Evolutionary conservation across 148 eudicot genomes (phyloP).

Genomic region (Silene uniflora): DNA sequence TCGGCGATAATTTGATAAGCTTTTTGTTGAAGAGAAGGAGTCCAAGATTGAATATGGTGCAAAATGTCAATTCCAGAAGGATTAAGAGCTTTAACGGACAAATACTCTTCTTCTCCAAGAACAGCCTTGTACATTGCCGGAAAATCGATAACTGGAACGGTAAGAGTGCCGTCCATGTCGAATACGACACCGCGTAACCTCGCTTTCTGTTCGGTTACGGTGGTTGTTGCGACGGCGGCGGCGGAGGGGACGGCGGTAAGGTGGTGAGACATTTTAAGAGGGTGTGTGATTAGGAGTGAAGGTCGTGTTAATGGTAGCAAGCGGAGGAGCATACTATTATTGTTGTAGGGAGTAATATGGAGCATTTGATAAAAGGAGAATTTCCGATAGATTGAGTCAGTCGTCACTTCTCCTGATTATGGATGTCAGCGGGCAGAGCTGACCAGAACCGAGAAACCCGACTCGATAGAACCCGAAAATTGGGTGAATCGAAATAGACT

Average conservation of each 20-base stretch:
- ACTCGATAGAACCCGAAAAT: too few species aligned
- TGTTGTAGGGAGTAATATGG: too few species aligned
- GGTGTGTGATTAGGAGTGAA: neutral
- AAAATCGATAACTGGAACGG: constrained; percentile 85
- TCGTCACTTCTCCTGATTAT: too few species aligned
- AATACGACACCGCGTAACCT: constrained; percentile 74
- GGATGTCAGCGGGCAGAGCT: too few species aligned
- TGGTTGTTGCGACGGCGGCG: neutral
- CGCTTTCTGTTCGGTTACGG: constrained; percentile 20
- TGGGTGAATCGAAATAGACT: too few species aligned
- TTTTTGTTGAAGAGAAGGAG: constrained; percentile 39
- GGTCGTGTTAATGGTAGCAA: constrained; percentile 13
- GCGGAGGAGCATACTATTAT: neutral
- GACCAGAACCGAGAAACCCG: too few species aligned
- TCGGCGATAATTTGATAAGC: constrained; percentile 73
- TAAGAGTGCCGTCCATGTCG: constrained; percentile 98
- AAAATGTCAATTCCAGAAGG: constrained; percentile 82
- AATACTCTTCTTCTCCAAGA: constrained; percentile 58
- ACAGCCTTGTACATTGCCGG: constrained; percentile 85
- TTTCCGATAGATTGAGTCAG: too few species aligned
- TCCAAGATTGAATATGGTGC: constrained; percentile 63
- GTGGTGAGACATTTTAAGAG: constrained; percentile 15
- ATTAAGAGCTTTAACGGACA: constrained; percentile 31
- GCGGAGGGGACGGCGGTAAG: neutral
- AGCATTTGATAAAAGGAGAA: too few species aligned